Conservation (phyloP, 2,329 filamentous ascomycete genomes). For the Cadophora sp. region DNA sequence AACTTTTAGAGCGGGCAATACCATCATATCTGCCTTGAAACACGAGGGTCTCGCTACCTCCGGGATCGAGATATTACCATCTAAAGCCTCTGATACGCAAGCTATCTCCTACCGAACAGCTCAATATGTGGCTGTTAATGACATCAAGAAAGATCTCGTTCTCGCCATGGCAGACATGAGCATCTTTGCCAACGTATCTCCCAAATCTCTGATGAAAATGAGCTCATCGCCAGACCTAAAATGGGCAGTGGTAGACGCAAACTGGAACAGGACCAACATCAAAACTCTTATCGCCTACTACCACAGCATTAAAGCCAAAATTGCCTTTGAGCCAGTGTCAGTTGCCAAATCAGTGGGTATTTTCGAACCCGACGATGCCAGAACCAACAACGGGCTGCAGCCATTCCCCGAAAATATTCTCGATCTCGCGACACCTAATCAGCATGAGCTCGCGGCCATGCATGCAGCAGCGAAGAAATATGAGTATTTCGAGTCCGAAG, state of each 20-base stretch:
- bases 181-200: slow-evolving; percentile 57
- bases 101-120: slow-evolving; percentile 66
- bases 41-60: slow-evolving; percentile 68
- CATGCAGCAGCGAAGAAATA: slow-evolving; percentile 71
- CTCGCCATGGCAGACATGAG: slow-evolving; percentile 95
- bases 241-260: slow-evolving; percentile 86
- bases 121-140: slow-evolving; percentile 91
- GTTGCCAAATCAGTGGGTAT: slow-evolving; percentile 77
- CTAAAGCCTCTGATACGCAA: not conserved
- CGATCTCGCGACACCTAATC: slow-evolving; percentile 82
- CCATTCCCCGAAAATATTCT: slow-evolving; percentile 69
- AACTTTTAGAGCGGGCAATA: slow-evolving; percentile 69
- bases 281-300: slow-evolving; percentile 70
- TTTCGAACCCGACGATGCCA: slow-evolving; percentile 50
- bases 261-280: slow-evolving; percentile 76
- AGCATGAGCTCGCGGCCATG: slow-evolving; percentile 81
- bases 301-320: slow-evolving; percentile 59
- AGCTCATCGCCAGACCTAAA: slow-evolving; percentile 45
- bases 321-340: slow-evolving; percentile 91
- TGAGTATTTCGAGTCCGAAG: slow-evolving; percentile 70
- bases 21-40: slow-evolving; percentile 71
- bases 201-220: slow-evolving; percentile 43
- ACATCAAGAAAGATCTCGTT: slow-evolving; percentile 81
- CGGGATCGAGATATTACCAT: slow-evolving; percentile 55
- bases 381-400: slow-evolving; percentile 14